phyloP scores from a whole-genome alignment of 192 early-diverging fungal species.

The Neocallimastix lanati region DNA sequence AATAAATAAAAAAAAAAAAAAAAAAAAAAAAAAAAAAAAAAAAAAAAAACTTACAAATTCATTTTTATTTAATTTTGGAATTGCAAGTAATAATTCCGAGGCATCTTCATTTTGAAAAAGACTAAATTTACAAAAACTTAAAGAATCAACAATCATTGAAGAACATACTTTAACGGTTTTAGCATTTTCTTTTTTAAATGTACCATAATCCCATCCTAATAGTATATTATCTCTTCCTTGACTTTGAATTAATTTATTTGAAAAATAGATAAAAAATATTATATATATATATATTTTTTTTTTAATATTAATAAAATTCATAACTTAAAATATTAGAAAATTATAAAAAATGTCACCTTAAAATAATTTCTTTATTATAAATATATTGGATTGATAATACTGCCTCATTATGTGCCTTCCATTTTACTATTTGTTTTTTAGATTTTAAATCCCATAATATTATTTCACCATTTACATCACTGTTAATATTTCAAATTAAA shows the following conservation, averaged over 20 bases:
- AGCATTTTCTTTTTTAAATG: neutral
- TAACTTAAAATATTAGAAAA: too few relatives aligned
- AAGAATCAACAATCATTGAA: neutral
- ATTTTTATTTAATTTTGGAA: neutral
- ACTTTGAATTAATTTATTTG: too few relatives aligned
- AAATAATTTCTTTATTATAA: neutral
- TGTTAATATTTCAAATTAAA: neutral
- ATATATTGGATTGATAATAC: neutral
- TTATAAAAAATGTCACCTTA: too few relatives aligned
- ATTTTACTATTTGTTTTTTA: neutral
- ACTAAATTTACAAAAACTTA: neutral
- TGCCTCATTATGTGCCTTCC: neutral
- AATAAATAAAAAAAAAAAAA: too few relatives aligned
- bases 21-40: too few relatives aligned
- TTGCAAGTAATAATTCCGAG: neutral
- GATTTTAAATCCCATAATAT: neutral
- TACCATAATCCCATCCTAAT: neutral
- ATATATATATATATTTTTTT: too few relatives aligned
- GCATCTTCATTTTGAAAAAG: neutral
- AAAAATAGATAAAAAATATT: too few relatives aligned
- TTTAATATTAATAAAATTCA: too few relatives aligned
- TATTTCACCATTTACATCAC: neutral
- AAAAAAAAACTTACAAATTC: too few relatives aligned
- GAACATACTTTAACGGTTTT: neutral
- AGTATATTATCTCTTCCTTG: neutral